phyloP scores from a whole-genome alignment of 208 protist genomes.

The Trypanosoma melophagium region DNA sequence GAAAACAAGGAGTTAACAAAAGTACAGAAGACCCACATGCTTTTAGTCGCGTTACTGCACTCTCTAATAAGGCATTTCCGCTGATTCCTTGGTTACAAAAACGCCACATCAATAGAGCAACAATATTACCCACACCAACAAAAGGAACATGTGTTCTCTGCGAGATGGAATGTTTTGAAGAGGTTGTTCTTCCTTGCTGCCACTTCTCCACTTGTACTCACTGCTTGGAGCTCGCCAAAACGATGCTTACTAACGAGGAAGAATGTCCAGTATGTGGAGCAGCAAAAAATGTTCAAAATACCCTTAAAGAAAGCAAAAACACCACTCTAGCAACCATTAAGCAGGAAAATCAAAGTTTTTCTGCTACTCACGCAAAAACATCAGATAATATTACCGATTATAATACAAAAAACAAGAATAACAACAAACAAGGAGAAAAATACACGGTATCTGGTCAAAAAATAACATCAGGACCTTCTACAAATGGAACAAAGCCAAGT shows the following conservation, averaged over 20 bases:
- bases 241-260: slow-evolving; percentile 60
- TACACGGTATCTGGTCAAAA: not conserved
- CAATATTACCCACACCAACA: slow-evolving; percentile 9
- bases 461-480: not conserved
- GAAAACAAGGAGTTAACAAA: too few species aligned
- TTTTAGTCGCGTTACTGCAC: slow-evolving; percentile 43
- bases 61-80: slow-evolving; percentile 66
- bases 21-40: slow-evolving; percentile 29
- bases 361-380: too few species aligned
- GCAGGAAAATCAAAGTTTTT: too few species aligned
- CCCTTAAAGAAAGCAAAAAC: not conserved
- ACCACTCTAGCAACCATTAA: slow-evolving; percentile 6
- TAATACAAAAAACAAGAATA: too few species aligned
- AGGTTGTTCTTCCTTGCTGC: slow-evolving; percentile 52
- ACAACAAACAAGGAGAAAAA: not conserved
- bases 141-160: slow-evolving; percentile 69
- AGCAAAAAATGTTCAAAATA: not conserved
- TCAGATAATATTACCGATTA: too few species aligned
- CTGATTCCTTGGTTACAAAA: slow-evolving; percentile 36
- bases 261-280: slow-evolving; percentile 73
- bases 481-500: not conserved
- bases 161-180: slow-evolving; percentile 47
- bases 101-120: not conserved
- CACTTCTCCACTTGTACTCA: slow-evolving; percentile 45
- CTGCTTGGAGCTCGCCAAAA: slow-evolving; percentile 53